Conservation (phyloP, 2,329 filamentous ascomycete genomes). For the Pyricularia sp. region DNA sequence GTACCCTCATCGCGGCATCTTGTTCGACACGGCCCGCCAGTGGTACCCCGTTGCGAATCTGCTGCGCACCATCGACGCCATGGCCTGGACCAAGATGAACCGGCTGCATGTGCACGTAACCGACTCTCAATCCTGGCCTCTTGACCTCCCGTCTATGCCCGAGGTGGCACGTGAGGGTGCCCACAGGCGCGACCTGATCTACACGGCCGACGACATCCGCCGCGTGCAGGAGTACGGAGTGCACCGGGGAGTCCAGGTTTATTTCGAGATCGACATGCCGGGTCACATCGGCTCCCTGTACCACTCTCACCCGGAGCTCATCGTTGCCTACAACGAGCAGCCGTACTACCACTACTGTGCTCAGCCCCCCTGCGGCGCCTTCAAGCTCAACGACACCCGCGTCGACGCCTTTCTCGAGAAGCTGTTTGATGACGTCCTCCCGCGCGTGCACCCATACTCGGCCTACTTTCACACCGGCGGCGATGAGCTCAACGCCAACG, state of each 20-base stretch:
- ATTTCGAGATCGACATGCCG: conserved; percentile 73
- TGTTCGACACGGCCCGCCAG: conserved; percentile 68
- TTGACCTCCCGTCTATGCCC: conserved; percentile 69
- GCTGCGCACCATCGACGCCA: conserved; percentile 64
- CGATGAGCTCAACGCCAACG: conserved; percentile 74
- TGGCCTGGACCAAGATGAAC: conserved; percentile 77
- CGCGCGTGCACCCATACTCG: conserved; percentile 58
- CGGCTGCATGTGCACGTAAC: conserved; percentile 72
- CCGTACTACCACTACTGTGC: conserved; percentile 52
- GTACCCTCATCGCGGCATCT: conserved; percentile 69
- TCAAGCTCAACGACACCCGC: conserved; percentile 65
- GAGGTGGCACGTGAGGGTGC: conserved; percentile 64
- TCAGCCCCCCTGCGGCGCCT: conserved; percentile 56
- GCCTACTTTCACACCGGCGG: conserved; percentile 80
- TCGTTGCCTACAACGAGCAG: conserved; percentile 51
- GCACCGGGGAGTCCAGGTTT: conserved; percentile 59
- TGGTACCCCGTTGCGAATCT: conserved; percentile 62
- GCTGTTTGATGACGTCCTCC: conserved; percentile 68
- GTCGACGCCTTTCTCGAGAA: conserved; percentile 65
- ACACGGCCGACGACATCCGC: conserved; percentile 55
- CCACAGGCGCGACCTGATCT: conserved; percentile 58
- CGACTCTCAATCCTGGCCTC: conserved; percentile 77
- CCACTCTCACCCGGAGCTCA: conserved; percentile 59
- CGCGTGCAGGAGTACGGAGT: conserved; percentile 62
- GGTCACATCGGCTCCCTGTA: conserved; percentile 65